Evolutionary conservation across 73 alveolate genomes (phyloP).

Genomic region (Symbiodinium natans): DNA sequence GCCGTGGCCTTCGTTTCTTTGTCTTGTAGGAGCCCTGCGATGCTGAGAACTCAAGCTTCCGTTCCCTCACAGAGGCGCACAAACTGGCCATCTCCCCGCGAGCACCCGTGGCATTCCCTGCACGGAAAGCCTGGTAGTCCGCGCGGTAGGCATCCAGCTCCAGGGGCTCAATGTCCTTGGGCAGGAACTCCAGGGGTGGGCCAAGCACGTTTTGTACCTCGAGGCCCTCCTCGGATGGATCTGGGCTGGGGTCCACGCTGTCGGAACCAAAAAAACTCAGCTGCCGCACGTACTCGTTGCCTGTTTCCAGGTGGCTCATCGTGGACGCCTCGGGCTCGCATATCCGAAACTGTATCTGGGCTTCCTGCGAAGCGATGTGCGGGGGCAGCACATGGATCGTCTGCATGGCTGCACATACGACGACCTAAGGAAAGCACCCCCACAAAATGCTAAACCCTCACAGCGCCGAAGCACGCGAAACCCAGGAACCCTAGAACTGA

Average conservation of each 20-base stretch:
- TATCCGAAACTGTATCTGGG: neutral
- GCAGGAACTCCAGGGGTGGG: constrained; percentile 73
- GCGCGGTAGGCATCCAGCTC: constrained; percentile 91
- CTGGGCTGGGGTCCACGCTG: neutral
- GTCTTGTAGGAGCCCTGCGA: neutral
- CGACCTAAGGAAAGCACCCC: too few relatives aligned
- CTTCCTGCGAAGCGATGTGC: neutral
- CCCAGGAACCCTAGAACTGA: neutral
- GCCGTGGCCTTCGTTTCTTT: constrained; percentile 27
- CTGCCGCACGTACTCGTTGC: neutral
- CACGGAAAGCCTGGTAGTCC: constrained; percentile 54
- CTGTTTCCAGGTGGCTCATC: neutral
- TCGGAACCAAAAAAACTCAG: neutral
- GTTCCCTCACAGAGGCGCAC: constrained; percentile 56
- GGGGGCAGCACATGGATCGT: neutral
- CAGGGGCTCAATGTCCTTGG: constrained; percentile 58
- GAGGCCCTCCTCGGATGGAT: neutral
- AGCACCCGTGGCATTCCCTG: constrained; percentile 87
- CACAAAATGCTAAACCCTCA: too few relatives aligned
- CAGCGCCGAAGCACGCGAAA: too few relatives aligned
- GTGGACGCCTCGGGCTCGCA: neutral
- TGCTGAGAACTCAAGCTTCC: neutral
- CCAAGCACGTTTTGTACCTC: constrained; percentile 71
- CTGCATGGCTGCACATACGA: neutral
- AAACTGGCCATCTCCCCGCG: constrained; percentile 73